Conservation (phyloP, 371 early-diverging fungal species). For the Apophysomyces sp. region DNA sequence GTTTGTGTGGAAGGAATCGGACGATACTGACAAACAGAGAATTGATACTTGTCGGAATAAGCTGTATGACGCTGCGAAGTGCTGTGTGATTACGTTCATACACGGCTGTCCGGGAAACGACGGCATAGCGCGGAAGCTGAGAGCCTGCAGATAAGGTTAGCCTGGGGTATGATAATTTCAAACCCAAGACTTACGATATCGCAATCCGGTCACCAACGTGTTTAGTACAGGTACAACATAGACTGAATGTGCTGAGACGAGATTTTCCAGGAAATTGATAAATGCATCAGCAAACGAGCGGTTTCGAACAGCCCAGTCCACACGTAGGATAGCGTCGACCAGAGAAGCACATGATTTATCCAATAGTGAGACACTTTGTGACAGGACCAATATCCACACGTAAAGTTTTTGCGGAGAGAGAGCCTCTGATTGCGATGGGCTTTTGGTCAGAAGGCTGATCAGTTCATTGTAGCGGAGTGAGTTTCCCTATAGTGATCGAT, state of each 20-base stretch:
- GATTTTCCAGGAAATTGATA: conserved; percentile 71
- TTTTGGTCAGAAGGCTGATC: conserved; percentile 41
- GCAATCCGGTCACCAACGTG: conserved; percentile 61
- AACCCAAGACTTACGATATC: conserved; percentile 55
- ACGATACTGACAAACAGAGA: conserved; percentile 67
- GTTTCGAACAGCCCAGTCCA: conserved; percentile 71
- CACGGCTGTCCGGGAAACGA: conserved; percentile 27
- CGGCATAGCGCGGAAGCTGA: conserved; percentile 22
- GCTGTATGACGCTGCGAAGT: conserved; percentile 61
- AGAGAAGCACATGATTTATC: conserved; percentile 55
- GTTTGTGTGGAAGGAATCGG: conserved; percentile 77
- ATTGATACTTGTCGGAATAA: conserved; percentile 80
- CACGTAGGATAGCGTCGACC: conserved; percentile 68
- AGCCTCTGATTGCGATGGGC: conserved; percentile 46
- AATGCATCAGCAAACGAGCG: conserved; percentile 65
- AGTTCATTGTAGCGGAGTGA: conserved; percentile 49
- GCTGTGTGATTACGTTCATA: conserved; percentile 70
- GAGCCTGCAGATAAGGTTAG: conserved; percentile 10
- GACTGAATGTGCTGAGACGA: conserved; percentile 85
- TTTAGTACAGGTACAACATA: conserved; percentile 69
- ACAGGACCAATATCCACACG: conserved; percentile 52
- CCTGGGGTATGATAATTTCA: not conserved
- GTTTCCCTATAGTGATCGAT: conserved; percentile 42
- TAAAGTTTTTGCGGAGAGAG: conserved; percentile 46
- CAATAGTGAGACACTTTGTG: conserved; percentile 58